phyloP scores from a whole-genome alignment of 75 land plant genomes.

The Adiantum capillusveneris region DNA sequence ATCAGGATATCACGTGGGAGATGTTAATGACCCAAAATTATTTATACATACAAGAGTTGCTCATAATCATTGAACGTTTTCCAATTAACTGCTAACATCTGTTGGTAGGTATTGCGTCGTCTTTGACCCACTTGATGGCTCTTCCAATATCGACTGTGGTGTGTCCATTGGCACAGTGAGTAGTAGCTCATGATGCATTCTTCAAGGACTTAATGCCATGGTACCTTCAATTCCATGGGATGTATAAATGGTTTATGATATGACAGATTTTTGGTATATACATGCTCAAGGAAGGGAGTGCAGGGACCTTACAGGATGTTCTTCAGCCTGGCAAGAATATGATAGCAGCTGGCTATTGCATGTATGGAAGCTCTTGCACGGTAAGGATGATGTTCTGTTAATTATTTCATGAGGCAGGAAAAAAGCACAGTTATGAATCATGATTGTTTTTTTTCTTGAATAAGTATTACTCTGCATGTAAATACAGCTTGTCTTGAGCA shows the following conservation, averaged over 20 bases:
- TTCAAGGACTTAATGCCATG: background rate
- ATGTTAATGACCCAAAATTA: too few species aligned
- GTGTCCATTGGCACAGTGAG: constrained; percentile 97
- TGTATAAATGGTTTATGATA: too few species aligned
- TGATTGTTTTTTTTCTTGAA: background rate
- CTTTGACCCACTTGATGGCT: constrained; percentile 97
- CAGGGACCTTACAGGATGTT: constrained; percentile 64
- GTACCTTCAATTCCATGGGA: too few species aligned
- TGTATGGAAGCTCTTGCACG: constrained; percentile 99
- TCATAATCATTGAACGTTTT: too few species aligned
- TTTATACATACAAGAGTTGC: too few species aligned
- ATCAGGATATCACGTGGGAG: too few species aligned
- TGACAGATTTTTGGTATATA: constrained; percentile 92
- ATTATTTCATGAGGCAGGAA: too few species aligned
- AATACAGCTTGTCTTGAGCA: constrained; percentile 81
- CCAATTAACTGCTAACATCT: too few species aligned
- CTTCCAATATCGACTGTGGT: constrained; percentile 98
- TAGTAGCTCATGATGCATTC: background rate
- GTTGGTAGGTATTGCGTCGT: constrained; percentile 84
- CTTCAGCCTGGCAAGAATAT: constrained; percentile 83
- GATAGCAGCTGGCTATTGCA: constrained; percentile 98
- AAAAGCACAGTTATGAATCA: too few species aligned
- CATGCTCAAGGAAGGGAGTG: constrained; percentile 45
- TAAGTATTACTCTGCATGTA: background rate
- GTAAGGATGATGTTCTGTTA: constrained; percentile 51